Evolutionary conservation across 176 grass and related monocot species (phyloP).

Genomic region (Pharus latifolius): DNA sequence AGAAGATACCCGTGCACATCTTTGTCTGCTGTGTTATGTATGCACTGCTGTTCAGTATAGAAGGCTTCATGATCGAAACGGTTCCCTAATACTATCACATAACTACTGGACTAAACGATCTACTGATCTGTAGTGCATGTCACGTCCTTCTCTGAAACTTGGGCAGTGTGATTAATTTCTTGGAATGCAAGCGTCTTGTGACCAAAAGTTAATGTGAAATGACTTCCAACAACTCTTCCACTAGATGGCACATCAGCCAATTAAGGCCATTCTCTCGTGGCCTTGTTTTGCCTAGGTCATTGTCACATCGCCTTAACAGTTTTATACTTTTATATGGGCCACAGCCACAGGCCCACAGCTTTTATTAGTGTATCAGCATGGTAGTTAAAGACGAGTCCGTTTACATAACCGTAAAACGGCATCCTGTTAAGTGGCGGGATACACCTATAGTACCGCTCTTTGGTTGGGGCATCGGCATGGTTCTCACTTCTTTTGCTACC

Average conservation of each 20-base stretch:
- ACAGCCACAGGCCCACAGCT: too few relatives aligned
- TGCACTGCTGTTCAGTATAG: slow-evolving; percentile 12
- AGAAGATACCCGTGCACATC: not conserved
- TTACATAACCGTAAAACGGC: too few relatives aligned
- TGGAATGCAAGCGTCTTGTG: slow-evolving; percentile 22
- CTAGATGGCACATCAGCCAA: slow-evolving; percentile 18
- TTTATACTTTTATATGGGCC: too few relatives aligned
- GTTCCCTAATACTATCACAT: slow-evolving; percentile 11
- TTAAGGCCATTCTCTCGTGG: not conserved
- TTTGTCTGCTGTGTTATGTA: slow-evolving; percentile 3
- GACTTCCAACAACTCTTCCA: slow-evolving; percentile 23
- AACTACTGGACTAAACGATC: not conserved
- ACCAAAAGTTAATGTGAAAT: slow-evolving; percentile 5
- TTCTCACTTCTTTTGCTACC: too few relatives aligned
- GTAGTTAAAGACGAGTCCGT: too few relatives aligned
- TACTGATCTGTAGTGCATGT: not conserved
- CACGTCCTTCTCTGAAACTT: slow-evolving; percentile 21
- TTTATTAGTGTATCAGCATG: too few relatives aligned
- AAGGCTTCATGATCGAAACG: slow-evolving; percentile 12
- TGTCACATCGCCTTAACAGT: too few relatives aligned
- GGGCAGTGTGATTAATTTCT: slow-evolving; percentile 1
- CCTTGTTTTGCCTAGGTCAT: too few relatives aligned
- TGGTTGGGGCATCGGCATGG: too few relatives aligned
- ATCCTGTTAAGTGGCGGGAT: too few relatives aligned
- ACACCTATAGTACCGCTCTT: too few relatives aligned